Evolutionary conservation across 108 stramenopile species (phyloP).

Genomic region (Discostella stelligeroides): DNA sequence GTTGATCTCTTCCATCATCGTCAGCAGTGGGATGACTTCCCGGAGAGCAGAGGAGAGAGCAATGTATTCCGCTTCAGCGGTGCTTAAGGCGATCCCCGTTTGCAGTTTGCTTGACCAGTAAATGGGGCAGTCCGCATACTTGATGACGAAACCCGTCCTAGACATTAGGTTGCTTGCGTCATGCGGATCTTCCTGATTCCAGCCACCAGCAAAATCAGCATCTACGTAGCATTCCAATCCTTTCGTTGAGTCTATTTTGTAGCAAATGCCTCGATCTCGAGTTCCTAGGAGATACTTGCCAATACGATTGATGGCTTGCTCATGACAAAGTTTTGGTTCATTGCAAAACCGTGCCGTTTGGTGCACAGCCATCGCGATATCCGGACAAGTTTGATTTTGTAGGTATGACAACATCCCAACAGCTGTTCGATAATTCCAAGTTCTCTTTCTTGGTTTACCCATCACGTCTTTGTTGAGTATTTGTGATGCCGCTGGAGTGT

Average conservation of each 20-base stretch:
- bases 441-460: conserved; percentile 18
- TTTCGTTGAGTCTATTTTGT: conserved; percentile 11
- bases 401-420: no score
- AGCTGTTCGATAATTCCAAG: conserved; percentile 39
- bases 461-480: no score
- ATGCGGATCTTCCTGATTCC: neutral
- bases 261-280: conserved; percentile 16
- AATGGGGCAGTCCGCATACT: conserved; percentile 35
- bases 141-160: conserved; percentile 22
- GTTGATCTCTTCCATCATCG: conserved; percentile 1
- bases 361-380: conserved; percentile 46
- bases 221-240: conserved; percentile 46
- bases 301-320: no score
- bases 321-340: conserved; percentile 43
- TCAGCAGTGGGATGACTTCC: conserved; percentile 15
- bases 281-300: conserved; percentile 52
- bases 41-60: conserved; percentile 5
- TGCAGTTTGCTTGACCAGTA: conserved; percentile 20
- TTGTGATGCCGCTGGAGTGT: conserved; percentile 18
- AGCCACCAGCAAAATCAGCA: conserved; percentile 49
- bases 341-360: conserved; percentile 52
- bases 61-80: conserved; percentile 21
- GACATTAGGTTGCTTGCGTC: neutral
- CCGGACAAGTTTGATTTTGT: no score
- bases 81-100: conserved; percentile 16